Base-by-base conservation (phyloP, 768 basidiomycete genomes). In the Podaxis carcinomalis region DNA sequence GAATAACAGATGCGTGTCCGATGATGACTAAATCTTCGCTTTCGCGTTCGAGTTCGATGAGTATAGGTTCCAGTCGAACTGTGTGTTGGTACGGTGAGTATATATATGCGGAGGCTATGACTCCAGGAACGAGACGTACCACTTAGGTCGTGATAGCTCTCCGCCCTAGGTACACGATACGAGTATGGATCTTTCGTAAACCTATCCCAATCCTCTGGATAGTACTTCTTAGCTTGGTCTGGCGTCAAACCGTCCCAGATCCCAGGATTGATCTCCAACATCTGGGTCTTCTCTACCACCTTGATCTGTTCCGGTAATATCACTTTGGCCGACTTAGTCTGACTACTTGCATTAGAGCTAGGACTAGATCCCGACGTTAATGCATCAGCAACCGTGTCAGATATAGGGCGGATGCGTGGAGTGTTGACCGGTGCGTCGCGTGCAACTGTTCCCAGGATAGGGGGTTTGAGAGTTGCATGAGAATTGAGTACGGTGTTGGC, bases 231-330 rank as follows among this genome's bases (percentile, higher is more conserved):
- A 19, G 93, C 95, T 69, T 96, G 89, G 64, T 93, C 91, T 0
- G 92, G 89, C 1, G 89, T 91, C 40, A 98, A 80, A 0, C 97
- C 97, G 71, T 98, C 97, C 95, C 95, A 97, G 16, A 98, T 87
- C 5, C 90, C 96, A 55, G 95, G 96, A 68, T 99, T 99, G 69
- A 98, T 97, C 77, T 99, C 97, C 55, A 88, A 81, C 95, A 98
- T 98, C 74, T 95, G 95, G 0, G 90, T 85, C 68, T 97, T 98
- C 76, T 99, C 94, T 50, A 95, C 83, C 32, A 98, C 93, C 70
- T 90, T 94, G 71, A 93, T 84, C 54, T 44, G 39, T 44, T 55
- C 54, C 19, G 54, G 54, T 16, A 44, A 13, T 27, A 55, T 27
- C 6, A 42, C 54, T 16, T 40, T 55, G 10, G 40, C 7, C 23